Conservation (phyloP, 371 early-diverging fungal genomes). For the Syncephalastrum sp. region DNA sequence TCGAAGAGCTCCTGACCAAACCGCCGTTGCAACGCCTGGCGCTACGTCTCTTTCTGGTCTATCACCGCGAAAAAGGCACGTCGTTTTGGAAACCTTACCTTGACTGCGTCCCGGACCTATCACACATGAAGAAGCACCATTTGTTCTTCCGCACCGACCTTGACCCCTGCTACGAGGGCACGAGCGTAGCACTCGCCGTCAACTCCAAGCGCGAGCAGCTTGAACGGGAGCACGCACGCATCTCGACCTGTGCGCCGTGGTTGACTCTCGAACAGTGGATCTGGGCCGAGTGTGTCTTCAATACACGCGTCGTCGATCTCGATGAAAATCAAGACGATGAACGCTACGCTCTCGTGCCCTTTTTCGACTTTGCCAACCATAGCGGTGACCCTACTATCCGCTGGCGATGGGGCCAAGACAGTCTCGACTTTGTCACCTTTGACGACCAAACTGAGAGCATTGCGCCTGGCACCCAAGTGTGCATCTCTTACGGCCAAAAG, state of each 20-base stretch:
- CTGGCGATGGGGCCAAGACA: slow-evolving; percentile 39
- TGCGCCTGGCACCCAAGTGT: slow-evolving; percentile 25
- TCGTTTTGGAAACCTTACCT: slow-evolving; percentile 49
- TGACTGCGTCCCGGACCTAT: slow-evolving; percentile 34
- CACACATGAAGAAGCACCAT: slow-evolving; percentile 18
- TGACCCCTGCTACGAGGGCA: slow-evolving; percentile 25
- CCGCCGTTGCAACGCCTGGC: slow-evolving; percentile 14
- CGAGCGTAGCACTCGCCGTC: slow-evolving; percentile 35
- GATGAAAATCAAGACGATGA: slow-evolving; percentile 12
- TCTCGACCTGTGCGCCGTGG: slow-evolving; percentile 14
- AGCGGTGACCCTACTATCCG: slow-evolving; percentile 39
- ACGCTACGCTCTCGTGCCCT: slow-evolving; percentile 36
- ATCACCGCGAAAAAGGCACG: slow-evolving; percentile 20
- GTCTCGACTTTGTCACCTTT: slow-evolving; percentile 11
- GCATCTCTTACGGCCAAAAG: slow-evolving; percentile 59
- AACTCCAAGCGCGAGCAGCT: slow-evolving; percentile 31
- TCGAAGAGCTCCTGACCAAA: no score
- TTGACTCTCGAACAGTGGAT: slow-evolving; percentile 40
- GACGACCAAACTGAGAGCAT: neutral
- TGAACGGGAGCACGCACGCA: slow-evolving; percentile 21
- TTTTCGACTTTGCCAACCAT: slow-evolving; percentile 66
- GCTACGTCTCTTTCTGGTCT: slow-evolving; percentile 43
- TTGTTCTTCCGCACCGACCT: slow-evolving; percentile 17
- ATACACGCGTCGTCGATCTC: slow-evolving; percentile 52
- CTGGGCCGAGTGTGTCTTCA: slow-evolving; percentile 54